A percentile compares a stretch with the other conserved stretches of the same genome.
Conservation (phyloP, 345 rosid genomes). For the Boechera stricta region DNA sequence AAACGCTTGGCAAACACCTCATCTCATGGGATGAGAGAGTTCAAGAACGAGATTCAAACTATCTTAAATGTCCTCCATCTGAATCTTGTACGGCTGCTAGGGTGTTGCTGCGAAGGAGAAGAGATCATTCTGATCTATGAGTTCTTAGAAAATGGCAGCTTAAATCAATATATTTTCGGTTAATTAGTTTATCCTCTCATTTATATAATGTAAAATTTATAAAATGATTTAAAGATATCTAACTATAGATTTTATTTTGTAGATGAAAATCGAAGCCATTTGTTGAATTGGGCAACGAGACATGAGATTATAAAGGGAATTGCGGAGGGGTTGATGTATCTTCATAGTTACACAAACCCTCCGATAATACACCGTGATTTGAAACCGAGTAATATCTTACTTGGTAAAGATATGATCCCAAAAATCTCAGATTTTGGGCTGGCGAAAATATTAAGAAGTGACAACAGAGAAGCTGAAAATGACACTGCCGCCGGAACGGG, state of each 20-base stretch:
- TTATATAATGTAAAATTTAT: background rate
- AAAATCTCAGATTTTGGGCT: constrained; percentile 3
- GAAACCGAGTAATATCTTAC: background rate
- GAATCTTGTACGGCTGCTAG: background rate
- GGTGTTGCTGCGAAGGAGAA: background rate
- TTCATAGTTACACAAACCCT: background rate
- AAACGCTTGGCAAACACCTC: background rate
- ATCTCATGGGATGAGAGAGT: background rate
- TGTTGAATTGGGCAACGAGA: background rate
- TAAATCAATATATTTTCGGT: background rate
- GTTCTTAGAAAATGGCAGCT: background rate
- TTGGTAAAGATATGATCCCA: background rate
- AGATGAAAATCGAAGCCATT: background rate
- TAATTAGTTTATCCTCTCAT: background rate
- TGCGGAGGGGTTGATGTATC: background rate
- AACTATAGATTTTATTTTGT: background rate
- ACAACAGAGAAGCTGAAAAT: background rate
- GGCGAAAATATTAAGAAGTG: background rate
- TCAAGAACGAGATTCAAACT: background rate
- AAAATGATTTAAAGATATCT: background rate
- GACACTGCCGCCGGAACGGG: background rate
- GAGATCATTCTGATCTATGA: background rate
- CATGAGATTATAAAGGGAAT: background rate
- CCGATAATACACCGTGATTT: background rate
- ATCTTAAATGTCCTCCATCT: background rate